phyloP scores from a whole-genome alignment of 345 rosid genomes.

The Eucalyptus regnans region DNA sequence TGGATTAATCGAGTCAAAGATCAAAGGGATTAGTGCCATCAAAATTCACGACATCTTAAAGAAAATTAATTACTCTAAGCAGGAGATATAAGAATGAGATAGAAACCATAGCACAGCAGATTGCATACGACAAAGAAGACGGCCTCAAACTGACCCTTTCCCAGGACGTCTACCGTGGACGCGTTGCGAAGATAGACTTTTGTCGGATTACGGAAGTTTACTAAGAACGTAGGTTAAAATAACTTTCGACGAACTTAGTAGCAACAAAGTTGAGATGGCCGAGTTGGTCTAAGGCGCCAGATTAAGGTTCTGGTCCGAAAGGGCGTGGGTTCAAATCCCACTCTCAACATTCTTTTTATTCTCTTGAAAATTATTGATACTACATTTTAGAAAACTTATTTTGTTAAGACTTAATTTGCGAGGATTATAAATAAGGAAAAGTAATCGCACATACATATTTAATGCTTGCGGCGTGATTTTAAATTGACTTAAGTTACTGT shows the following conservation, averaged over 20 bases:
- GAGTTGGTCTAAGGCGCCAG: conserved; percentile 99
- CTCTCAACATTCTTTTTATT: conserved; percentile 45
- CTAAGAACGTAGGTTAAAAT: fast-evolving
- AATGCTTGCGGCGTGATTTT: neutral
- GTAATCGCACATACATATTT: neutral
- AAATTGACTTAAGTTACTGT: no score
- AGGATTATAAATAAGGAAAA: neutral
- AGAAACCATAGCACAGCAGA: neutral
- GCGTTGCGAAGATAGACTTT: neutral
- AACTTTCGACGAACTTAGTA: fast-evolving
- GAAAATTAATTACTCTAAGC: neutral
- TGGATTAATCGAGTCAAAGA: neutral
- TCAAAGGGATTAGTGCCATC: neutral
- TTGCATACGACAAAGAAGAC: neutral
- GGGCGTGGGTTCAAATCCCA: conserved; percentile 99
- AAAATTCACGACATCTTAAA: neutral
- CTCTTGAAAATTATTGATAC: neutral
- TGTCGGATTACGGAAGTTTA: neutral
- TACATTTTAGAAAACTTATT: neutral
- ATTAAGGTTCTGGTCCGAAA: conserved; percentile 99
- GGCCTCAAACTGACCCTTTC: neutral
- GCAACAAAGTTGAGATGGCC: conserved; percentile 59
- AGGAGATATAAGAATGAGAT: neutral
- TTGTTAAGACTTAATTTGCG: neutral
- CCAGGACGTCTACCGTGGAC: neutral